Percentiles rank a stretch among this genome's conserved stretches.
These are phyloP conservation scores for Orbilia blumenaviensis DNA, from an alignment of 2,329 filamentous ascomycete species.

Conservation along the genomic window DNA sequence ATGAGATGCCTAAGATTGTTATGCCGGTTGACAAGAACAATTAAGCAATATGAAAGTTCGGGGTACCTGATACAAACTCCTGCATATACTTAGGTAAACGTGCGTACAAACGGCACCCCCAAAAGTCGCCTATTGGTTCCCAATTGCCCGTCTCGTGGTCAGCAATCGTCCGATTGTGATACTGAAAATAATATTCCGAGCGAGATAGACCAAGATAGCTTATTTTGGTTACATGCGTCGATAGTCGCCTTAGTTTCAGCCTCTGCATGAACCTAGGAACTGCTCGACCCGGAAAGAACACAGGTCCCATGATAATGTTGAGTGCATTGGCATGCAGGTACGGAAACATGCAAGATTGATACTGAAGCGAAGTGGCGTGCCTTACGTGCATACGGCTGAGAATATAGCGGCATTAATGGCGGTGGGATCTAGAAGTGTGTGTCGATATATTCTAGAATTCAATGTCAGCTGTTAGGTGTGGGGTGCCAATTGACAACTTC, in stretches of 20 bases:
- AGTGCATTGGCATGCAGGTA: constrained; percentile 31
- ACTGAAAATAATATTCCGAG: constrained; percentile 1
- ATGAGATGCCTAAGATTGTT: neutral
- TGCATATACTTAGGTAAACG: constrained; percentile 30
- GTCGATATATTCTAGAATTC: constrained; percentile 19
- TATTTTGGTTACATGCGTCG: neutral
- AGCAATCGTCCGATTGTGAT: constrained; percentile 11
- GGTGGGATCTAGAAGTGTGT: neutral
- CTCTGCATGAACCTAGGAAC: constrained; percentile 1
- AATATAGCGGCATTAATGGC: neutral
- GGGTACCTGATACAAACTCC: neutral
- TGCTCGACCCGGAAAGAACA: constrained; percentile 10
- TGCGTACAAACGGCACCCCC: neutral
- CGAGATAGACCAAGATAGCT: constrained; percentile 34
- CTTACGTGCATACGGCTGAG: neutral
- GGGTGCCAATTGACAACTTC: constrained; percentile 9
- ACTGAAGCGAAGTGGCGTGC: neutral
- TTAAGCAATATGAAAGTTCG: neutral
- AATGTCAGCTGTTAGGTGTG: neutral
- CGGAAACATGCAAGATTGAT: constrained; percentile 26
- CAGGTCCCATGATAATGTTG: neutral
- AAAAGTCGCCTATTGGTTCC: constrained; percentile 7
- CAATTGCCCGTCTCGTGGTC: neutral
- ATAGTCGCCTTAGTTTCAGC: neutral
- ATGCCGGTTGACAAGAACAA: neutral